Evolutionary conservation across 2,329 filamentous ascomycete species (phyloP), one percentile per base, ranked within the genome.

Genomic region (Claviceps arundinis): DNA sequence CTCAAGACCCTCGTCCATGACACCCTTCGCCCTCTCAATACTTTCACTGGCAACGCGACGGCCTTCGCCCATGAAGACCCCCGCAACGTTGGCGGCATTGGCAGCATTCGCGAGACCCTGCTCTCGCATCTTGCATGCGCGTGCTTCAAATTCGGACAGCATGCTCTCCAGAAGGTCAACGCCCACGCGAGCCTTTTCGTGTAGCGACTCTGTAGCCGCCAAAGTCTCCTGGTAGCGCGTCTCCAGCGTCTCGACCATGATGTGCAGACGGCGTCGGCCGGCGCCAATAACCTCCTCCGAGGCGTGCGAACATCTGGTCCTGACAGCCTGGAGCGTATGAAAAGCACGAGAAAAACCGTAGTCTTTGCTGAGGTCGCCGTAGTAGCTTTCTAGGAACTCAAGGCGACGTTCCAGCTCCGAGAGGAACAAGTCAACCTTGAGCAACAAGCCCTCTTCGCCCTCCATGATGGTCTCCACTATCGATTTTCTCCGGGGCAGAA

Each of bases 191-290:
- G 91, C 89, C 71, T 97, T 97, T 60, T 95, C 89, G 62, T 93
- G 89, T 60, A 97, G 70, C 0, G 89, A 90, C 63, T 88, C 90
- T 57, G 90, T 89, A 2, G 86, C 87, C 16, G 80, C 84, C 57
- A 98, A 70, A 1, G 87, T 89, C 60, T 93, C 87, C 56, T 94
- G 84, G 68, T 96, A 98, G 57, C 87, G 79, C 30, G 78, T 77
- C 67, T 98, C 93, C 14, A 98, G 73, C 0, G 89, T 95, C 61
- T 97, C 91, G 37, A 98, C 89, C 72, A 97, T 84, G 54, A 97
- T 81, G 57, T 88, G 86, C 54, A 94, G 82, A 55, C 89, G 80
- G 57, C 88, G 81, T 50, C 87, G 84, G 22, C 93, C 90, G 40
- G 87, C 87, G 52, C 89, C 93, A 59, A 97, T 81, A 47, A 96